Evolutionary conservation across 306 rosid species (phyloP).

Genomic region (Quercus robur): DNA sequence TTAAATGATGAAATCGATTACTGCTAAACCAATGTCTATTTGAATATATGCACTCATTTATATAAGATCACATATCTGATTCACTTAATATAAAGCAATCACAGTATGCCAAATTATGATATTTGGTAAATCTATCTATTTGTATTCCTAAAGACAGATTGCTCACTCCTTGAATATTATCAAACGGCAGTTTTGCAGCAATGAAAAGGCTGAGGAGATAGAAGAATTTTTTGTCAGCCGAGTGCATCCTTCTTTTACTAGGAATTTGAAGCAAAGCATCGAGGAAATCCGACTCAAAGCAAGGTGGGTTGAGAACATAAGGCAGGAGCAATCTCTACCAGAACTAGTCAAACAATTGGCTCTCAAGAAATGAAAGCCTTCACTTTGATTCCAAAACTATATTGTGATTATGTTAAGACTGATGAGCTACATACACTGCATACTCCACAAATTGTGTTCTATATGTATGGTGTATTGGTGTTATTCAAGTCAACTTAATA

Average conservation of each 20-base stretch:
- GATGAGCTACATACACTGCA: background rate
- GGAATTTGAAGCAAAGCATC: conserved; percentile 46
- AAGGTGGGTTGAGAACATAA: conserved; percentile 49
- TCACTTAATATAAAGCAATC: conserved; percentile 2
- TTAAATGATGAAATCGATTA: background rate
- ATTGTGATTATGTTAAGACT: background rate
- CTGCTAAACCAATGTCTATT: background rate
- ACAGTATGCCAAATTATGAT: background rate
- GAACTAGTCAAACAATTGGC: conserved; percentile 37
- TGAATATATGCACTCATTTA: background rate
- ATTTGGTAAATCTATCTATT: too few species aligned
- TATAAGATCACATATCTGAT: too few species aligned
- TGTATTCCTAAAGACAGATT: background rate
- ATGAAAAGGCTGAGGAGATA: conserved; percentile 51
- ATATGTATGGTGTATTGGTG: background rate
- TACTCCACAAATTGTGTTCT: background rate
- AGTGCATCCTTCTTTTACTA: conserved; percentile 33
- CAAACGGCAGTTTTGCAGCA: conserved; percentile 45
- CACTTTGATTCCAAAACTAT: background rate
- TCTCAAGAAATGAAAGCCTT: conserved; percentile 15
- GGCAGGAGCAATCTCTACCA: conserved; percentile 40
- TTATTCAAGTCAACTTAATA: background rate
- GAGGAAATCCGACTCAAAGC: conserved; percentile 61
- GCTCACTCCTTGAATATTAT: conserved; percentile 17
- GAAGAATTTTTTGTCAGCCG: conserved; percentile 43